Evolutionary conservation across 805 yeast species (phyloP).

Genomic region (Saturnispora gosingensis): DNA sequence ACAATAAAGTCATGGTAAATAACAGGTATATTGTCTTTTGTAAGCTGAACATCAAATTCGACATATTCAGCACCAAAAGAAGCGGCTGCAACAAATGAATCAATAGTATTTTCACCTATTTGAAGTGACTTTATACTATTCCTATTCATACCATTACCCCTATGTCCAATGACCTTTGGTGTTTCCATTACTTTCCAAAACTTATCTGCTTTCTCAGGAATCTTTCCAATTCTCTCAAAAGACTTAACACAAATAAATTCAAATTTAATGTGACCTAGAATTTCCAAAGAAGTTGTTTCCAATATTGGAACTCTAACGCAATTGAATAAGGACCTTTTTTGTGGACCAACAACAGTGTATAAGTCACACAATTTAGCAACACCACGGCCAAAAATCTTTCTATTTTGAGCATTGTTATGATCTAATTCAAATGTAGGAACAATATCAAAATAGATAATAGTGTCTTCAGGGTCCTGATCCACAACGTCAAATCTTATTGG

Average conservation of each 20-base stretch:
- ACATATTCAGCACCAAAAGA: slow-evolving; percentile 94
- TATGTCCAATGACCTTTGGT: slow-evolving; percentile 89
- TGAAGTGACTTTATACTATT: slow-evolving; percentile 68
- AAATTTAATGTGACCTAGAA: slow-evolving; percentile 69
- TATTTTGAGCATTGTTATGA: slow-evolving; percentile 11
- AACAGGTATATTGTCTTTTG: slow-evolving; percentile 86
- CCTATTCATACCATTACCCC: slow-evolving; percentile 87
- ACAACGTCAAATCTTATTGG: slow-evolving; percentile 66
- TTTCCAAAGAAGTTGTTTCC: slow-evolving; percentile 59
- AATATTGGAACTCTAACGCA: slow-evolving; percentile 66
- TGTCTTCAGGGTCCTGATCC: slow-evolving; percentile 37
- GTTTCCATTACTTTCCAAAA: slow-evolving; percentile 88
- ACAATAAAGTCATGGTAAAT: slow-evolving; percentile 91
- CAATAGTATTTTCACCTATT: slow-evolving; percentile 91
- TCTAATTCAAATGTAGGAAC: slow-evolving; percentile 70
- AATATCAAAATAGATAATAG: slow-evolving; percentile 67
- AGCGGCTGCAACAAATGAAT: slow-evolving; percentile 92
- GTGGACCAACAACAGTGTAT: slow-evolving; percentile 56
- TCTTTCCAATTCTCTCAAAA: slow-evolving; percentile 61
- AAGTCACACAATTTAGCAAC: slow-evolving; percentile 61
- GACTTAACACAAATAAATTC: slow-evolving; percentile 66
- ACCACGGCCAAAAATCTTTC: slow-evolving; percentile 66
- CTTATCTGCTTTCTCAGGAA: slow-evolving; percentile 57
- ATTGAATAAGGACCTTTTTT: slow-evolving; percentile 58
- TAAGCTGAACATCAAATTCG: slow-evolving; percentile 92